Evolutionary conservation across 2,329 filamentous ascomycete species (phyloP), one percentile per base, ranked within the genome.

Genomic region (Talaromyces funiculosus): DNA sequence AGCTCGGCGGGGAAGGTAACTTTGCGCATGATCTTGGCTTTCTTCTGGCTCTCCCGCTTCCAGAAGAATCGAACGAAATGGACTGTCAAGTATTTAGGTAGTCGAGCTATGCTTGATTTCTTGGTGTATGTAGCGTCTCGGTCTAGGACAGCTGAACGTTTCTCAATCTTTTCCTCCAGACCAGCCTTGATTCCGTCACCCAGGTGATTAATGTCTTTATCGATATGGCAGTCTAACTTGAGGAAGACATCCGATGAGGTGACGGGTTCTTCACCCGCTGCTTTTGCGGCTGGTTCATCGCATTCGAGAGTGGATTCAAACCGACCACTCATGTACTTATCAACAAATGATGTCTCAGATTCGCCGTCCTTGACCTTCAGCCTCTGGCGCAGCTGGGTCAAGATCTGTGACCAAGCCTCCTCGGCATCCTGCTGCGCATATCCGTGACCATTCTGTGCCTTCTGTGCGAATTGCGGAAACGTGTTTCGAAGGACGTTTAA

Each of bases 11-110:
- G 93, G 73, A 99, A 99, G 0, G 91, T 93, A 61, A 99, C 94
- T 78, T 97, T 99, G 73, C 92, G 90, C 90, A 99, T 93, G 68
- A 99, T 99, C 83, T 99, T 99, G 66, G 93, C 92, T 82, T 99
- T 99, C 81, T 97, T 97, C 76, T 95, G 89, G 3, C 90, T 92
- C 67, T 96, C 91, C 51, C 89, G 86, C 72, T 96, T 93, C 94
- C 94, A 99, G 80, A 93, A 97, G 79, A 99, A 99, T 65, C 94
- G 90, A 60, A 99, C 90, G 73, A 99, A 96, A 76, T 99, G 94
- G 3, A 99, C 90, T 0, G 94, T 94, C 47, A 99, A 83, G 73
- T 99, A 97, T 75, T 96, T 96, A 18, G 94, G 94, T 53, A 97
- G 81, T 20, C 93, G 88, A 10, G 92, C 86, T 68, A 99, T 95